Evolutionary conservation across 768 basidiomycete genomes (phyloP), one percentile per base, ranked within the genome.

Genomic region (Cyathus striatus): DNA sequence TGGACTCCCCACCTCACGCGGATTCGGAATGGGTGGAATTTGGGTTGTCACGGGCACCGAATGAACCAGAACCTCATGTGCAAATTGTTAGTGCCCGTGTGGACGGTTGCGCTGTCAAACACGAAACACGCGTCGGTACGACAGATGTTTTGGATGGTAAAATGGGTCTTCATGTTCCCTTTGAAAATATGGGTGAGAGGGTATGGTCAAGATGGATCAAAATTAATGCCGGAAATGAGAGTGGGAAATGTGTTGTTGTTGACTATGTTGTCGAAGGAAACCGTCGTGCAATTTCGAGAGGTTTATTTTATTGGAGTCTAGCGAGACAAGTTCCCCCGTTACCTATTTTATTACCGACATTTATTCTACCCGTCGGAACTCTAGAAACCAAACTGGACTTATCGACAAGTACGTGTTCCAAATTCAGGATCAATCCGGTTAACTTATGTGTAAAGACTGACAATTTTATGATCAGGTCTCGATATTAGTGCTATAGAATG

Each of bases 11-110:
- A 16, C 60, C 69, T 12, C 72, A 80, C 24, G 54, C 66, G n/a
- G 77, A 77, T 43, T 74, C 77, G n/a, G 83, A 82, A 40, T 85
- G 78, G 79, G 65, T 90, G 16, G 86, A 88, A 57, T 88, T 90
- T 52, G 86, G 85, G 21, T 65, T 90, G 39, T 79, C 79, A 2
- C 6, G n/a, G 33, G 16, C 42, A 14, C 20, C 20, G 10, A 18
- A 30, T 9, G 7, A 34, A 21, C 10, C 18, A 10, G 62, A 65
- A 32, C 74, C 76, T 34, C 69, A 61, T 42, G 68, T 82, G 38
- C 70, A 80, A 13, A 68, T 86, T 38, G 66, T 78, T 38, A 75
- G 69, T 48, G 81, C 75, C 26, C 84, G 73, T 49, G 55, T 85
- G 34, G 81, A 84, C 41, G 83, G 83, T 14, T 68, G 83, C 9